Conservation (phyloP, 2,329 filamentous ascomycete species). For the Talaromyces sp. region DNA sequence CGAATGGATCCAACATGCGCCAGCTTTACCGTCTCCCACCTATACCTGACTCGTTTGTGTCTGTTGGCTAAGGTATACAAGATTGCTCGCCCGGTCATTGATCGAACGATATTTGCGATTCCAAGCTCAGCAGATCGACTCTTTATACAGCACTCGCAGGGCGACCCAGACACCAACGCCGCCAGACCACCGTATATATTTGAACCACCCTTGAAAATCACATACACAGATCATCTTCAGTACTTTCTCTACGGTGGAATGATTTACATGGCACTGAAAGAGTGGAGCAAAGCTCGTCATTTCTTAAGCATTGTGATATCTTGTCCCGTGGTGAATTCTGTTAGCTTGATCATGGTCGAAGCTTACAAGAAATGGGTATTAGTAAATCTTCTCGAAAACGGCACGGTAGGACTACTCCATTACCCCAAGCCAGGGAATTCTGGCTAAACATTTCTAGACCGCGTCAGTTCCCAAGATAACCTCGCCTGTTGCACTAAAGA, state of each 20-base stretch:
- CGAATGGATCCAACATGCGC: slow-evolving; percentile 43
- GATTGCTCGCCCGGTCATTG: slow-evolving; percentile 40
- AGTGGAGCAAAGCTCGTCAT: slow-evolving; percentile 62
- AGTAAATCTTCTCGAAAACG: slow-evolving; percentile 67
- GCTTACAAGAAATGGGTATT: slow-evolving; percentile 91
- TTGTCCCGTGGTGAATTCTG: slow-evolving; percentile 61
- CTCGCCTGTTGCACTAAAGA: slow-evolving; percentile 52
- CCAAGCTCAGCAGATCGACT: slow-evolving; percentile 29
- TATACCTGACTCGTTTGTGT: slow-evolving; percentile 41
- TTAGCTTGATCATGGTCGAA: slow-evolving; percentile 77
- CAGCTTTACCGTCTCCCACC: slow-evolving; percentile 45
- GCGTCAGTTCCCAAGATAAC: slow-evolving; percentile 56
- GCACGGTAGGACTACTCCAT: slow-evolving; percentile 48
- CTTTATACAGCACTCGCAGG: slow-evolving; percentile 25
- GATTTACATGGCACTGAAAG: slow-evolving; percentile 58
- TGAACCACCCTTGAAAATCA: slow-evolving; percentile 33
- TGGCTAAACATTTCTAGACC: slow-evolving; percentile 14
- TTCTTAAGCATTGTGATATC: slow-evolving; percentile 65
- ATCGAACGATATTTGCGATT: slow-evolving; percentile 43
- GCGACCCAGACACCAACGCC: slow-evolving; percentile 35
- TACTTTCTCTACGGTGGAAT: slow-evolving; percentile 66
- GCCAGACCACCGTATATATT: slow-evolving; percentile 31
- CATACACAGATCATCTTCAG: slow-evolving; percentile 52
- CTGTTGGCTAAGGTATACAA: slow-evolving; percentile 41
- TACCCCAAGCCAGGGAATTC: slow-evolving; percentile 4